phyloP scores from a whole-genome alignment of 768 basidiomycete species.

The Naganishia friedmannii region DNA sequence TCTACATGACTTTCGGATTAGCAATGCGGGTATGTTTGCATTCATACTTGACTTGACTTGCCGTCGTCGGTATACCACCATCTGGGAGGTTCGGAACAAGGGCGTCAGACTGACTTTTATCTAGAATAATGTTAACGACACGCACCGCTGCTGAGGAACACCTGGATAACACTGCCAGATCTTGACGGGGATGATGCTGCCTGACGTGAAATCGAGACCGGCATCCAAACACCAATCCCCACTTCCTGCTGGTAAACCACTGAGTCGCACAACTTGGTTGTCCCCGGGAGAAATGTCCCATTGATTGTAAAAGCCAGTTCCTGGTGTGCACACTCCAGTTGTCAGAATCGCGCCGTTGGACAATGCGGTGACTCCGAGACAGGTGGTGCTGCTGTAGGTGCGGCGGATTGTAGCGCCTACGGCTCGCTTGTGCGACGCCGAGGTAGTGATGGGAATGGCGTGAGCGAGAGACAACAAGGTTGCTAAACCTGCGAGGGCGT shows the following conservation, averaged over 20 bases:
- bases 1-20: too few relatives aligned
- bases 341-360: conserved; percentile 4
- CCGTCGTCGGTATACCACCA: conserved; percentile 14
- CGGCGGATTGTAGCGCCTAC: conserved; percentile 2
- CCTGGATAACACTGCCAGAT: conserved; percentile 21
- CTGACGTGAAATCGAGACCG: conserved; percentile 3
- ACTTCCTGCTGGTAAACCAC: conserved; percentile 3
- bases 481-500: background rate
- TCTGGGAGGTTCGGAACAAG: background rate
- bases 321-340: background rate
- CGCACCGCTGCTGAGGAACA: conserved; percentile 15
- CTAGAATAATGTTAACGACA: too few relatives aligned
- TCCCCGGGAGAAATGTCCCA: conserved; percentile 15
- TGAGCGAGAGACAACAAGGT: background rate
- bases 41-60: background rate
- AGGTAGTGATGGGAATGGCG: background rate
- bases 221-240: conserved; percentile 21
- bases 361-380: background rate
- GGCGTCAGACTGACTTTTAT: too few relatives aligned
- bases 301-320: conserved; percentile 7
- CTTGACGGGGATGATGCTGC: background rate
- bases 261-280: conserved; percentile 12
- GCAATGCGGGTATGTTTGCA: too few relatives aligned
- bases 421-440: background rate
- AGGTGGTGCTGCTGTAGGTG: background rate